Base-by-base conservation (phyloP, 2,329 filamentous ascomycete species). In the Xylariaceae sp. region DNA sequence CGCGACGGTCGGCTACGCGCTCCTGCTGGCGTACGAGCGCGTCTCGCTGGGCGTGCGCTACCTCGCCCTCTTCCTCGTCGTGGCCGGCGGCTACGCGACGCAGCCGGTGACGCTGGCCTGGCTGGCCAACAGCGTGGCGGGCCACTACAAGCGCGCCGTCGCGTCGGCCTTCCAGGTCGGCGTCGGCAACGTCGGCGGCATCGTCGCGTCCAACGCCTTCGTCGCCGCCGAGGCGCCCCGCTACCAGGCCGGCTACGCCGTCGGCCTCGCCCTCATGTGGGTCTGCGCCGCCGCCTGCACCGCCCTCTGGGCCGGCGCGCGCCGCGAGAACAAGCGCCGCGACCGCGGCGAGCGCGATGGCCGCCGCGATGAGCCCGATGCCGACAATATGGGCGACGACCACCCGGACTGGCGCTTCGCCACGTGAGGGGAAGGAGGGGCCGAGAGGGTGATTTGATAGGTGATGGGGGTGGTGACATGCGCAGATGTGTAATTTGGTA, bases 101-200 rank as follows among this genome's bases (percentile, higher is more conserved):
- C 68, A 72, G 39, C 72, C 74, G 2, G 63, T 77, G 26, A 60
- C 63, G 2, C 55, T 77, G 17, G 68, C 63, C 5, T 79, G 74
- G 73, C 56, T 77, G 15, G 64, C 63, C 36, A 76, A 77, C 48
- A 72, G 72, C 42, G 61, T 75, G 43, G 64, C 61, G 1, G 72
- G 72, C 1, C 70, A 75, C 48, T 76, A 73, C 51, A 77, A 77
- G 56, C 63, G 71, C 13, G 60, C 64, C 0, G 61, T 78, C 18
- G 63, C 64, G 5, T 61, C 69, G 14, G 72, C 70, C 12, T 60
- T 75, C 40, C 67, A 67, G 57, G 63, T 70, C 44, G 44, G 64
- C 38, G 58, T 72, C 5, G 71, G 70, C 10, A 74, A 74, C 47
- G 41, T 63, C 6, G 65, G 60, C 0, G 70, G 69, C 3, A 65